Evolutionary conservation across 768 basidiomycete species (phyloP), one percentile per base, ranked within the genome.

Genomic region (Boletus tylopilopsis): DNA sequence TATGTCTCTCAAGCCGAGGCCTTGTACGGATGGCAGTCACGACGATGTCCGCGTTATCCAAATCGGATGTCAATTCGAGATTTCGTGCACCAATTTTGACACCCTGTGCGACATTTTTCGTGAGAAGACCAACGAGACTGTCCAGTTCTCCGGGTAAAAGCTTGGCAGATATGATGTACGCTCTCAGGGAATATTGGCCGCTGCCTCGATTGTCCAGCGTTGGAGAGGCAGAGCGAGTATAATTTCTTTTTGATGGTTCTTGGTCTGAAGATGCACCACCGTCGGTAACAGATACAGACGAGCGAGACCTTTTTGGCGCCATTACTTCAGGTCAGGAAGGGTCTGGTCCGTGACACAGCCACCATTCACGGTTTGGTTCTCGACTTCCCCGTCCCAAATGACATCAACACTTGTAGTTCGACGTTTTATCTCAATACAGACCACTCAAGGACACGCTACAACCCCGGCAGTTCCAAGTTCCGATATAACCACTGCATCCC

Each of bases 11-110:
- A 1, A 91, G 68, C 2, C 90, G 76, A 51, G 76, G 76, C 56
- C 74, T 73, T 81, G 88, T 90, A 29, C 64, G 74, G 23, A 90
- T 72, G 16, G 71, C 76, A 6, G 89, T 87, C 47, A 92, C 60
- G 33, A 91, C 68, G 29, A 90, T 70, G 44, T 90, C 79, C 5
- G 86, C 82, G 11, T 78, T 73, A 15, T 73, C 64, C 4, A 69
- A 53, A 33, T 76, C 59, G 15, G 57, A 53, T 47, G 75, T 75
- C 25, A 78, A 60, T 45, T 72, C 62, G 10, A 79, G 45, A 13
- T 44, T 46, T 9, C 55, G 55, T 22, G 53, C 29, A 36, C 40
- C 21, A 3, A 19, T 19, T 22, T 24, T 22, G 15, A 34, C 9
- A 0, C 21, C 42, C 9, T 6, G 43, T 13, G 33, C 12, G 9